A percentile compares a stretch with the other conserved stretches of the same genome.
phyloP scores from a whole-genome alignment of 768 basidiomycete species.

The Lentinula aciculospora region DNA sequence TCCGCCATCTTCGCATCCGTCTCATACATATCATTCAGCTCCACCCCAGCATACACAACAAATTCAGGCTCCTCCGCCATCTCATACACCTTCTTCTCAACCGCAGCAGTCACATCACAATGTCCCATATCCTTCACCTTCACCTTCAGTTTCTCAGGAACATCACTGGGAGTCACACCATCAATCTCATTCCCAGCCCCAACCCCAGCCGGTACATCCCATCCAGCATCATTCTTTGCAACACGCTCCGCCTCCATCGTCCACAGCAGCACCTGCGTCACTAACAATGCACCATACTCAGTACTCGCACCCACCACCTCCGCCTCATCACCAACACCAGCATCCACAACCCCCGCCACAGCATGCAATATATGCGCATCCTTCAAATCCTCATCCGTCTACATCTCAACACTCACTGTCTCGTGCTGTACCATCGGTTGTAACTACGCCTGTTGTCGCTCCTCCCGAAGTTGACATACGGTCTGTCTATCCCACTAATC shows the following conservation, averaged over 20 bases:
- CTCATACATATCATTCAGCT: constrained; percentile 31
- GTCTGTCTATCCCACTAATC: constrained; percentile 23
- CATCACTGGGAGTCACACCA: constrained; percentile 18
- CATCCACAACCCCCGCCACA: constrained; percentile 20
- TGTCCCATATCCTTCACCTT: constrained; percentile 42
- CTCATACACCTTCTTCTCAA: constrained; percentile 17
- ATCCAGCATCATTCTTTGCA: constrained; percentile 20
- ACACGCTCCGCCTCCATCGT: constrained; percentile 19
- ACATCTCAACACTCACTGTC: constrained; percentile 4
- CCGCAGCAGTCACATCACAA: constrained; percentile 26
- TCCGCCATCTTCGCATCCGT: constrained; percentile 18
- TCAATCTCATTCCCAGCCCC: constrained; percentile 27
- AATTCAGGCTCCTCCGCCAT: constrained; percentile 25
- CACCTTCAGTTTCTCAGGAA: constrained; percentile 33
- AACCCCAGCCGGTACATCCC: constrained; percentile 23
- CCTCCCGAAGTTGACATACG: constrained; percentile 38
- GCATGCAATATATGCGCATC: constrained; percentile 3
- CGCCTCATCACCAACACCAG: constrained; percentile 15
- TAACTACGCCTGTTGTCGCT: constrained; percentile 31
- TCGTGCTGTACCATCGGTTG: neutral
- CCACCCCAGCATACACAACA: constrained; percentile 30
- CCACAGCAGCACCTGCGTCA: constrained; percentile 1
- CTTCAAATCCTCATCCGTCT: constrained; percentile 10
- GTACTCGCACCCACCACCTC: constrained; percentile 12
- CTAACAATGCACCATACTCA: constrained; percentile 8